These are phyloP conservation scores for Trichoderma sp. DNA, from an alignment of 2,329 filamentous ascomycete species.

Conservation along the genomic window DNA sequence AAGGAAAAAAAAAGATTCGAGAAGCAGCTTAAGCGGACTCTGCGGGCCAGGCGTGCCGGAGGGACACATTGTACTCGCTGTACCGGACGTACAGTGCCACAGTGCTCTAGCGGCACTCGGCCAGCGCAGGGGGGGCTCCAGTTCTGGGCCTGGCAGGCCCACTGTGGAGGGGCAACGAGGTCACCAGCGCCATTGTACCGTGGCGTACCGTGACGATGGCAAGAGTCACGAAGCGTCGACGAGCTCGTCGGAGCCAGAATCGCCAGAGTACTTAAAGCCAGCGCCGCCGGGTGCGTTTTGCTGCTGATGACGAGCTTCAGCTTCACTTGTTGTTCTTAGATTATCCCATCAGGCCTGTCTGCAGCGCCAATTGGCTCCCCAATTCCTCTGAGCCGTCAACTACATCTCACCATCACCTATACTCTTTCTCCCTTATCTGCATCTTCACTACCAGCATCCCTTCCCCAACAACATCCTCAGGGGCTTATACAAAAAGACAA, in stretches of 20 bases:
- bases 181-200: slow-evolving; percentile 28
- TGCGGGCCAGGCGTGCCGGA: slow-evolving; percentile 3
- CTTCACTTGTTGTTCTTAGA: neutral
- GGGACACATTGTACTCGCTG: slow-evolving; percentile 3
- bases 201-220: slow-evolving; percentile 25
- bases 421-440: neutral
- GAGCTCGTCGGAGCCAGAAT: slow-evolving; percentile 12
- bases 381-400: neutral
- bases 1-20: slow-evolving; percentile 7
- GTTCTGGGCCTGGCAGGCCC: slow-evolving; percentile 28
- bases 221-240: slow-evolving; percentile 28
- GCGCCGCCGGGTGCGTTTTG: slow-evolving; percentile 24
- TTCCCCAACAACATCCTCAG: slow-evolving; percentile 8
- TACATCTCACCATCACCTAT: neutral
- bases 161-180: slow-evolving; percentile 25
- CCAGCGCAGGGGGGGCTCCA: slow-evolving; percentile 26
- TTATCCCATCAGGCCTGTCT: neutral
- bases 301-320: slow-evolving; percentile 17
- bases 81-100: slow-evolving; percentile 5
- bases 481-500: neutral
- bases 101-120: neutral
- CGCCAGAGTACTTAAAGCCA: slow-evolving; percentile 27
- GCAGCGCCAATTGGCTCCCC: slow-evolving; percentile 19
- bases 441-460: neutral
- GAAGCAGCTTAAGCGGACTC: slow-evolving; percentile 5